Evolutionary conservation across 805 yeast species (phyloP), one percentile per base, ranked within the genome.

Genomic region (Schizosaccharomyces cryophilus): DNA sequence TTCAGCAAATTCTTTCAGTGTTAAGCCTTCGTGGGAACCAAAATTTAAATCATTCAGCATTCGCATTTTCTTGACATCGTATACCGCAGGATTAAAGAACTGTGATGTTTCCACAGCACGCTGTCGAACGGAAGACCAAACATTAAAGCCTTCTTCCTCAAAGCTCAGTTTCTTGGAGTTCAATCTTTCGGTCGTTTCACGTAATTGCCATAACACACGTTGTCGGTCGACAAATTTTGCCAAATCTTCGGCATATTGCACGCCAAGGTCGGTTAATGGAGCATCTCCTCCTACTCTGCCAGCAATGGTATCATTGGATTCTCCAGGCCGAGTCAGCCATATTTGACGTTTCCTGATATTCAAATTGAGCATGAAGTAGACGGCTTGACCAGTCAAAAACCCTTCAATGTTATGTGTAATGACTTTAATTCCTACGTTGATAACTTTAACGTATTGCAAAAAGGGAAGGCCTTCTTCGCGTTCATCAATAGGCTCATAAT

Each of bases 211-310:
- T 29, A 51, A 51, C 19, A 51, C 35, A 3, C 56, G 30, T 62
- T 83, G 76, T 66, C 71, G 74, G 61, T 74, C 75, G 0, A 87
- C 88, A 64, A 90, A 69, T 40, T 80, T 81, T 0, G 95, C 95
- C 65, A 90, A 78, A 70, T 83, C 86, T 60, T 77, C 73, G 4
- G 96, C 90, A 69, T 90, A 90, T 67, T 83, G 74, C 72, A 82
- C 77, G 5, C 97, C 97, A 54, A 96, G 77, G 62, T 82, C 84
- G 59, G 90, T 82, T 61, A 90, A 75, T 66, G 83, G 79, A 2
- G 95, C 85, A 73, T 90, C 96, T 24, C 97, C 98, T 42, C 98
- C 98, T 65, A 93, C 86, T 71, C 87, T 88, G 35, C 96, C 96
- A 59, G 88, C 88, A 62, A 93, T 77, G 70, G 93, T 93, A 73